Percentiles rank a stretch among this genome's conserved stretches.
Conservation (phyloP, 164 flowering plant species). For the Amborella trichopoda region DNA sequence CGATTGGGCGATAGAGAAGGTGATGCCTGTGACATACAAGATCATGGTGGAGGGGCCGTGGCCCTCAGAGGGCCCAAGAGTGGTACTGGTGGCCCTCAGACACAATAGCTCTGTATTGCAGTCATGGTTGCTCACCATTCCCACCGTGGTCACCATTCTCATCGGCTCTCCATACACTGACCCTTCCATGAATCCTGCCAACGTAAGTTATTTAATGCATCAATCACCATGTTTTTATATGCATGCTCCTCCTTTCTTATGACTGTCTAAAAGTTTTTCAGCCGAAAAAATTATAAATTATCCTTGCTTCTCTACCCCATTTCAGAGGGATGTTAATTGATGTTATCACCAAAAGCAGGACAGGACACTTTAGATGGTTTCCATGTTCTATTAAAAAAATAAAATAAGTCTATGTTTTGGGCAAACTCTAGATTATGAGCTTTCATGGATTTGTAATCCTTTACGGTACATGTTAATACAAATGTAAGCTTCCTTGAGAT, state of each 20-base stretch:
- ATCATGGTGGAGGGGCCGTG: constrained; percentile 73
- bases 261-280: too few relatives aligned
- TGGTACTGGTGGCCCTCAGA: constrained; percentile 40
- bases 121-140: constrained; percentile 43
- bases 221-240: neutral
- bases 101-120: constrained; percentile 33
- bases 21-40: constrained; percentile 54
- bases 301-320: too few relatives aligned
- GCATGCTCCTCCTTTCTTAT: neutral
- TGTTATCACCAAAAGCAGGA: too few relatives aligned
- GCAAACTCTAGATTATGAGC: too few relatives aligned
- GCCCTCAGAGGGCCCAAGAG: constrained; percentile 60
- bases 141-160: constrained; percentile 41
- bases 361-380: too few relatives aligned
- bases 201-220: constrained; percentile 31
- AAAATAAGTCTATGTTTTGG: too few relatives aligned
- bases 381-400: too few relatives aligned
- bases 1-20: constrained; percentile 42
- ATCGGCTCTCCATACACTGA: constrained; percentile 62
- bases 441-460: too few relatives aligned
- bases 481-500: too few relatives aligned
- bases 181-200: constrained; percentile 88
- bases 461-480: too few relatives aligned
- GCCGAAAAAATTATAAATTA: too few relatives aligned
- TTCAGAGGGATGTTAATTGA: too few relatives aligned